Evolutionary conservation across 2,329 filamentous ascomycete genomes (phyloP), one percentile per base, ranked within the genome.

Genomic region (Aspergillus sclerotialis): DNA sequence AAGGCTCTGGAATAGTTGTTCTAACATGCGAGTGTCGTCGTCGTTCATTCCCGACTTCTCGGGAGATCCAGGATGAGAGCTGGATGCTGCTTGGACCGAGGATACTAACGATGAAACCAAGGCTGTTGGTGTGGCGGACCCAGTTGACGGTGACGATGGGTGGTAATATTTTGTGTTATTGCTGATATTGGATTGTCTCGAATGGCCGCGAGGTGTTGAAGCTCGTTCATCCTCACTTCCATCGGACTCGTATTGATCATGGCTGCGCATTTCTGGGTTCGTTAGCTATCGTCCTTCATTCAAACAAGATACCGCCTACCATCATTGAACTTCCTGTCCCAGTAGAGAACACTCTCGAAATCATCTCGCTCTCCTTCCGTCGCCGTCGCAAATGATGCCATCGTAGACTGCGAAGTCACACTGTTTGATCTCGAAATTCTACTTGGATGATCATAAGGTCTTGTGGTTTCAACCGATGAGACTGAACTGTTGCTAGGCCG

Each of bases 341-440:
- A 63, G 37, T 58, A 61, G 27, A 63, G 45, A 19, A 58, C 60
- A 32, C 55, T 58, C 28, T 65, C 55, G 31, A 56, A 37, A 25
- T 68, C 65, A 16, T 69, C 67, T 4, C 47, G 42, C 11, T 58
- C 58, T 8, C 68, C 71, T 55, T 80, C 77, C 3, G 64, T 71
- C 4, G 79, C 79, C 2, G 79, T 82, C 2, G 75, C 76, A 52
- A 82, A 83, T 1, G 75, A 75, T 13, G 72, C 74, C 7, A 73
- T 57, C 1, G 76, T 80, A 8, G 76, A 80, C 7, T 76, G 55
- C 0, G 77, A 81, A 39, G 76, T 72, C n/a, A 61, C 59, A 40
- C 77, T 82, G 24, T 69, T 64, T 13, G 68, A 70, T 33, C 79
- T 69, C 11, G 63, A 57, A 44, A 75, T 56, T 27, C 50, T 48